Conservation (phyloP, 495 filamentous ascomycete species). For the Xylaria scruposa region DNA sequence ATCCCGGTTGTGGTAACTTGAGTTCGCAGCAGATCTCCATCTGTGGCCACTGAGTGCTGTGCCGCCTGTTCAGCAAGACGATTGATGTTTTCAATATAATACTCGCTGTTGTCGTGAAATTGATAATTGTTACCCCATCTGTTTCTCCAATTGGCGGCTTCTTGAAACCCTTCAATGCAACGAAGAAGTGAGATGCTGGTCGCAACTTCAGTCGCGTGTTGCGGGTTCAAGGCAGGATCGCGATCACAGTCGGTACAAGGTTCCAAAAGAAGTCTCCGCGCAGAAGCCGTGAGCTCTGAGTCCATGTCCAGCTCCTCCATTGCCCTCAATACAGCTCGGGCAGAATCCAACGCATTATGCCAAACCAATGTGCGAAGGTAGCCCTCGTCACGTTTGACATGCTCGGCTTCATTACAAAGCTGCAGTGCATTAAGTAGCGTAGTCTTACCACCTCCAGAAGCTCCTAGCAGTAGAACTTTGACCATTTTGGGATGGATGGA, state of each 20-base stretch:
- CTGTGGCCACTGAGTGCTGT: not conserved
- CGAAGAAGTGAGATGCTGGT: not conserved
- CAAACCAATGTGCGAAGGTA: not conserved
- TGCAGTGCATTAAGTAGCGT: conserved; percentile 5
- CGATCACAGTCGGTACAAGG: not conserved
- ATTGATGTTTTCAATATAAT: conserved; percentile 8
- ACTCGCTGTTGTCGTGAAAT: conserved; percentile 3
- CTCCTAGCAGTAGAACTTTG: conserved; percentile 11
- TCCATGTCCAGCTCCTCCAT: not conserved
- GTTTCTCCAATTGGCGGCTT: not conserved
- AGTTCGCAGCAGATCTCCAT: conserved; percentile 7
- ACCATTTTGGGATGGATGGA: not conserved
- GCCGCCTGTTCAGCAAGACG: conserved; percentile 2
- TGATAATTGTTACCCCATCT: not conserved
- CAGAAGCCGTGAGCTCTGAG: not conserved
- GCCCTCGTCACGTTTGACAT: not conserved
- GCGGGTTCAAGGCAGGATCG: not conserved
- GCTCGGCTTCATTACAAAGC: not conserved
- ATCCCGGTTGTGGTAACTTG: conserved; percentile 19
- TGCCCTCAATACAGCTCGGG: not conserved
- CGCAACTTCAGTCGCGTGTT: conserved; percentile 4
- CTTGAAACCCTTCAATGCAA: not conserved
- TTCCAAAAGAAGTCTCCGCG: not conserved
- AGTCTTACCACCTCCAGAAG: conserved; percentile 13
- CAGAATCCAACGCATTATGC: conserved; percentile 5